phyloP scores from a whole-genome alignment of 2,329 filamentous ascomycete genomes.

The Paracamarosporium sp. region DNA sequence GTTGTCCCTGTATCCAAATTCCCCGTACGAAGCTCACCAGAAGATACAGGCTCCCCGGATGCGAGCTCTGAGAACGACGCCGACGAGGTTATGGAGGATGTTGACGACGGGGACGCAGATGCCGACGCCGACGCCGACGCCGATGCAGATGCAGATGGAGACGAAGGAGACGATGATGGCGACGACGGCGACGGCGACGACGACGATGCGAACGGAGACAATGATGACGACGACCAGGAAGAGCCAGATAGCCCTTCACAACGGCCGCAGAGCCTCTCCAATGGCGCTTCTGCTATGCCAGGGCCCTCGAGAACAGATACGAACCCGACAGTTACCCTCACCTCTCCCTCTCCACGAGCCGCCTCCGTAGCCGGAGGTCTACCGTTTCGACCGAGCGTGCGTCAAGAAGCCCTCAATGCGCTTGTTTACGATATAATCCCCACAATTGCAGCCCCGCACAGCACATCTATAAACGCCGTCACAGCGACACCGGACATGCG shows the following conservation, averaged over 20 bases:
- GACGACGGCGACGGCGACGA: conserved; percentile 50
- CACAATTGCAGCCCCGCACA: conserved; percentile 90
- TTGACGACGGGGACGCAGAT: conserved; percentile 49
- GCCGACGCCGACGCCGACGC: conserved; percentile 49
- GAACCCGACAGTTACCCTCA: conserved; percentile 57
- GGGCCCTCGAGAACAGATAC: conserved; percentile 32
- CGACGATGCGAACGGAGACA: conserved; percentile 48
- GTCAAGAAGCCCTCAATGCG: conserved; percentile 80
- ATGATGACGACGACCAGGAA: conserved; percentile 53
- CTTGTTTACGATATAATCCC: conserved; percentile 92
- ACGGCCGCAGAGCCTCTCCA: conserved; percentile 36
- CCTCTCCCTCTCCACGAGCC: conserved; percentile 54
- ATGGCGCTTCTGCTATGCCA: conserved; percentile 30
- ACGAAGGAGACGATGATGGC: conserved; percentile 46
- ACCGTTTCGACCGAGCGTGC: conserved; percentile 67
- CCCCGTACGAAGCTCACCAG: conserved; percentile 14
- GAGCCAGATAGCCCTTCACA: conserved; percentile 55
- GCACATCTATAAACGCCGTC: conserved; percentile 93
- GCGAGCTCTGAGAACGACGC: conserved; percentile 51
- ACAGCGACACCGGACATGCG: conserved; percentile 91
- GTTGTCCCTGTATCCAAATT: conserved; percentile 9
- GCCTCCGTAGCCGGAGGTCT: conserved; percentile 38
- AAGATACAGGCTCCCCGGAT: conserved; percentile 44
- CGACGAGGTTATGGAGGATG: conserved; percentile 54
- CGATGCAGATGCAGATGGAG: conserved; percentile 50